Conservation (phyloP, 2,329 filamentous ascomycete species). For the Ceratocystis eucalypticola region DNA sequence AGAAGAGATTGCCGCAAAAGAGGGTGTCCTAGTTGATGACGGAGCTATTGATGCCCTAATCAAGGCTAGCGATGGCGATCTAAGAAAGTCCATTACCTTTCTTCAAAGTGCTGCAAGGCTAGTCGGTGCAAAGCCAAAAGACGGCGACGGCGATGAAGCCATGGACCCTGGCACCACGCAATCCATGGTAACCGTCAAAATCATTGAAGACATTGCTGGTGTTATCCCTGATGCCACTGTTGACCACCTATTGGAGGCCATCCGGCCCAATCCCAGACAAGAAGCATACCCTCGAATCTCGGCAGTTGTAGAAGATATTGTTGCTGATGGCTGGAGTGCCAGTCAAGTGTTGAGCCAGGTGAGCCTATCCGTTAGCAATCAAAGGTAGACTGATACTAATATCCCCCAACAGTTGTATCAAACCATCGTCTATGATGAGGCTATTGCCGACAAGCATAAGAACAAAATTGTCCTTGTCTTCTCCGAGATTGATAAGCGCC, state of each 20-base stretch:
- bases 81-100: slow-evolving; percentile 92
- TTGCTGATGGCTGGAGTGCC: slow-evolving; percentile 95
- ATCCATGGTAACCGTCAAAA: slow-evolving; percentile 57
- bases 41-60: slow-evolving; percentile 77
- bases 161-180: slow-evolving; percentile 42
- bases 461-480: slow-evolving; percentile 81
- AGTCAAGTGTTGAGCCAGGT: slow-evolving; percentile 74
- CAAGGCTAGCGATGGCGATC: slow-evolving; percentile 78
- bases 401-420: slow-evolving; percentile 54
- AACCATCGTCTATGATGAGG: slow-evolving; percentile 68
- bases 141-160: slow-evolving; percentile 42
- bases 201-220: slow-evolving; percentile 88
- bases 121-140: slow-evolving; percentile 51
- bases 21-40: slow-evolving; percentile 61
- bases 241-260: slow-evolving; percentile 54
- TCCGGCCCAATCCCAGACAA: slow-evolving; percentile 55
- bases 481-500: slow-evolving; percentile 83
- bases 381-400: slow-evolving; percentile 20
- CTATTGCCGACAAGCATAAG: slow-evolving; percentile 72
- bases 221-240: slow-evolving; percentile 73
- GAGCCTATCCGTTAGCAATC: slow-evolving; percentile 22
- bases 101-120: slow-evolving; percentile 86
- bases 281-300: slow-evolving; percentile 61
- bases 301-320: slow-evolving; percentile 72
- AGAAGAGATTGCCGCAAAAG: slow-evolving; percentile 66